Conservation (phyloP, 192 early-diverging fungal species). For the Podila epigama region DNA sequence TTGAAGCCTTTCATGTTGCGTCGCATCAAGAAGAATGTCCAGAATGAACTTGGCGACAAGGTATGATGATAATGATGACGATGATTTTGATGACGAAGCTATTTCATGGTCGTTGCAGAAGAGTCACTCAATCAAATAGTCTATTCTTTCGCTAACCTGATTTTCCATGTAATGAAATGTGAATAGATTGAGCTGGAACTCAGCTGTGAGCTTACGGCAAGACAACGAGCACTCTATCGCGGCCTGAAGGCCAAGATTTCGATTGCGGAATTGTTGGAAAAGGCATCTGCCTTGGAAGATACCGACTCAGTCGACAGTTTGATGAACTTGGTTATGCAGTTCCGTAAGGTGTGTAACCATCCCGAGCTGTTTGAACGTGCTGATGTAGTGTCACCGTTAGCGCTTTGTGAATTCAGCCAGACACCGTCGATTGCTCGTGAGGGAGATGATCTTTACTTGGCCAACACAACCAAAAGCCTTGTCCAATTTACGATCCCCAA, state of each 20-base stretch:
- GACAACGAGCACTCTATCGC: slow-evolving; percentile 77
- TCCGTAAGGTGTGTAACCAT: slow-evolving; percentile 91
- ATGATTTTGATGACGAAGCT: not conserved
- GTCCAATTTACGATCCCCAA: slow-evolving; percentile 72
- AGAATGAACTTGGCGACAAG: slow-evolving; percentile 91
- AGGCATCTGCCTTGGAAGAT: slow-evolving; percentile 69
- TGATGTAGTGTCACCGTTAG: slow-evolving; percentile 75
- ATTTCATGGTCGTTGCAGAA: not conserved
- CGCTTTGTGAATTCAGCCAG: slow-evolving; percentile 63
- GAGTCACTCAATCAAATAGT: not conserved
- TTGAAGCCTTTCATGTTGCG: slow-evolving; percentile 94
- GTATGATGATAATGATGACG: slow-evolving; percentile 12
- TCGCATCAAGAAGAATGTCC: slow-evolving; percentile 89
- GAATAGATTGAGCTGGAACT: slow-evolving; percentile 85
- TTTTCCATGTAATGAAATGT: not conserved
- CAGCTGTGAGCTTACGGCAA: slow-evolving; percentile 76
- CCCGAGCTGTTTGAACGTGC: slow-evolving; percentile 89
- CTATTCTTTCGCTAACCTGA: not conserved
- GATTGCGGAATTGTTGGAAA: slow-evolving; percentile 75
- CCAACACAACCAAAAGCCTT: slow-evolving; percentile 69
- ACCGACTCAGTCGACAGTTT: slow-evolving; percentile 80
- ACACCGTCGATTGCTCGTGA: slow-evolving; percentile 71
- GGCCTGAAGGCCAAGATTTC: slow-evolving; percentile 82
- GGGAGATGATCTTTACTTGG: slow-evolving; percentile 59
- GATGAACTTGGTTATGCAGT: slow-evolving; percentile 94